Base-by-base conservation (phyloP, 306 rosid species). In the Pyrus bretschneideri region DNA sequence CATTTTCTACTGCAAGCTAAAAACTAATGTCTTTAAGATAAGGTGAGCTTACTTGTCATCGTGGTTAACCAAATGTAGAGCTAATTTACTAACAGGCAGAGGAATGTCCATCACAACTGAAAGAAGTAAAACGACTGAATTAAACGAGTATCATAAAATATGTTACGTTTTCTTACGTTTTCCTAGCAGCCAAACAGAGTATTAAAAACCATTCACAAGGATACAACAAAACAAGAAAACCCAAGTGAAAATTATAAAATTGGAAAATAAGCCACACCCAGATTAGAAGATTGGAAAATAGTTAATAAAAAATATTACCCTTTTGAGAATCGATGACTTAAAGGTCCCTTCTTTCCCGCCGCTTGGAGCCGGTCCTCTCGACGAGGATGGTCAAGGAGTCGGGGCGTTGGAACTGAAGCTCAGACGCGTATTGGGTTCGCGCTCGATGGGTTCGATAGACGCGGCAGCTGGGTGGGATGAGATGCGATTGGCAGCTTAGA, bases 61-160 rank as follows among this genome's bases (percentile, higher is more conserved):
- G 10, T 73, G 79, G 75, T 73, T 81, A 69, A 81, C 71, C 63
- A 83, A 69, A 65, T 83, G 29, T 59, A 85, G 76, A 72, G 87
- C 85, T 82, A 90, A 81, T 80, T 90, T 92, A 77, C 70, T 76
- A 52, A 80, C 71, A 0, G 91, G 86, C 77, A 88, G 86, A 10
- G 83, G 83, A 61, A 75, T 73, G 69, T 90, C 91, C 96, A 90
- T 90, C 21, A 45, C 27, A 23, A 69, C 83, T 87, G 80, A 66
- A 46, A 40, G 63, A 64, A 59, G 67, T 62, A 19, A 19, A 27
- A 62, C 9, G 21, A 42, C 38, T 44, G 9, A 61, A 42, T 44
- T 18, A 71, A 22, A 12, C 33, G 55, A 54, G 19, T 22, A 4
- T 2, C 49, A 68, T 31, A 21, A 69, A 46, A 38, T 63, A 30